Evolutionary conservation across 2,329 filamentous ascomycete species (phyloP).

Genomic region (Truncatella angustata): DNA sequence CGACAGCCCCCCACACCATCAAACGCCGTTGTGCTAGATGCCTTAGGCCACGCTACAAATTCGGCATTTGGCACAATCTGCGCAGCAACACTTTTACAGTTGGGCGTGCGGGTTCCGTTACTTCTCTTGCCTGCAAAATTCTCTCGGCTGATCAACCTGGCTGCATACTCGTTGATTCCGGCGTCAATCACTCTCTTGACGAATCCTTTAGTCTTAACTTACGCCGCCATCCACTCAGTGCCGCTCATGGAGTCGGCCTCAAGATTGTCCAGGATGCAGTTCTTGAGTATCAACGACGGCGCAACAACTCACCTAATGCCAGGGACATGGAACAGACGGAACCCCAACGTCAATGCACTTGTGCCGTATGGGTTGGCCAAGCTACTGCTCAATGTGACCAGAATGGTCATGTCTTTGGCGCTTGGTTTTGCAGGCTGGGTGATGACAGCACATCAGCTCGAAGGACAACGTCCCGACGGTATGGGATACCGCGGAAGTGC

Average conservation of each 20-base stretch:
- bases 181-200: constrained; percentile 82
- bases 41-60: constrained; percentile 75
- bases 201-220: constrained; percentile 88
- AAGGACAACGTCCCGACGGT: constrained; percentile 55
- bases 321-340: constrained; percentile 44
- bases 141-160: constrained; percentile 64
- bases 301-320: constrained; percentile 73
- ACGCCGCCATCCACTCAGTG: constrained; percentile 89
- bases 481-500: constrained; percentile 70
- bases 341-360: constrained; percentile 52
- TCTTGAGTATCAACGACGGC: constrained; percentile 70
- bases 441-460: constrained; percentile 78
- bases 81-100: constrained; percentile 76
- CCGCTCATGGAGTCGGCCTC: constrained; percentile 75
- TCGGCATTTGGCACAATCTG: constrained; percentile 92
- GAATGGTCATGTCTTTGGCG: constrained; percentile 85
- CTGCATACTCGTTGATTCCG: constrained; percentile 78
- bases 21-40: constrained; percentile 77
- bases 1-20: constrained; percentile 75
- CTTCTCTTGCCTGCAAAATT: constrained; percentile 76
- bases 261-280: constrained; percentile 77
- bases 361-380: constrained; percentile 89
- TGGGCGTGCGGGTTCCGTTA: constrained; percentile 81
- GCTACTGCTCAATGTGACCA: constrained; percentile 83
- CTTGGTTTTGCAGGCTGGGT: constrained; percentile 98